Evolutionary conservation across 768 basidiomycete species (phyloP).

Genomic region (Amanita brunnescens): DNA sequence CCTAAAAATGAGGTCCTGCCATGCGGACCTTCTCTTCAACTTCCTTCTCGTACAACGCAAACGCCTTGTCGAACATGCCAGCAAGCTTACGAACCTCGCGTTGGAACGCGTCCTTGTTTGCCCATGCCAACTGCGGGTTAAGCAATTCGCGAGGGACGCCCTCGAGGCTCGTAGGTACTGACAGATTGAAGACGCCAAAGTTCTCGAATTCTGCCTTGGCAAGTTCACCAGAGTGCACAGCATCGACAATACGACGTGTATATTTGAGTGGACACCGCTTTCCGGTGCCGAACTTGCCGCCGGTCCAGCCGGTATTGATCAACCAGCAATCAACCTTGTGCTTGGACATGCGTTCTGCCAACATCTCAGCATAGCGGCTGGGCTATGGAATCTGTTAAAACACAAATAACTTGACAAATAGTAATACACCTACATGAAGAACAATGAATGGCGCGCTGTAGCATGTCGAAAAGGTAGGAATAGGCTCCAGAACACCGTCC

Average conservation of each 20-base stretch:
- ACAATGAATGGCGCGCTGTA: constrained; percentile 99
- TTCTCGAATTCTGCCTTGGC: constrained; percentile 81
- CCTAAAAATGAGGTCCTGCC: constrained; percentile 62
- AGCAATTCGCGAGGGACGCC: constrained; percentile 89
- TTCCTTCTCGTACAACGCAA: constrained; percentile 84
- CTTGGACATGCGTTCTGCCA: constrained; percentile 87
- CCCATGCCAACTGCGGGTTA: constrained; percentile 83
- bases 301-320: constrained; percentile 98
- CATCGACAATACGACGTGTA: constrained; percentile 94
- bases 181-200: constrained; percentile 75
- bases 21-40: constrained; percentile 71
- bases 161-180: constrained; percentile 73
- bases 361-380: constrained; percentile 92
- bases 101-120: constrained; percentile 82
- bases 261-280: constrained; percentile 95
- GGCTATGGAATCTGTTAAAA: constrained; percentile 38
- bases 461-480: constrained; percentile 98
- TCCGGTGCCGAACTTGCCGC: constrained; percentile 86
- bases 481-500: constrained; percentile 95
- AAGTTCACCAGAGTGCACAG: constrained; percentile 90
- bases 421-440: constrained; percentile 56
- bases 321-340: constrained; percentile 93
- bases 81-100: constrained; percentile 82
- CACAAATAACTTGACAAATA: not conserved
- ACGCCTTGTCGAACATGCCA: constrained; percentile 92